A percentile compares a stretch with the other conserved stretches of the same genome.
Conservation (phyloP, 169 alveolate species). For the Cryptosporidium ubiquitum region DNA sequence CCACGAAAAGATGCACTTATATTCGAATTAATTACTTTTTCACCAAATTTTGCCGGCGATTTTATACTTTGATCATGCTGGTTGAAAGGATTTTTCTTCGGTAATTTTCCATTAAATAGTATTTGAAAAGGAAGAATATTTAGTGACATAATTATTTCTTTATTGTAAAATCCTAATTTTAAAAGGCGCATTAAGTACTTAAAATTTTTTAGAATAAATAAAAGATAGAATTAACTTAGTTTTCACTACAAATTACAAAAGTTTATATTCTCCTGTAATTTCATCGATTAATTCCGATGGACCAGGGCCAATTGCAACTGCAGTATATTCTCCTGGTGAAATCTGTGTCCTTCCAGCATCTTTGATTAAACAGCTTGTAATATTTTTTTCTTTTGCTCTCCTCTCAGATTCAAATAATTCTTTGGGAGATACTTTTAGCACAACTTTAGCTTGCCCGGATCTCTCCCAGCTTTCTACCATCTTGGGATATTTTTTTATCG, state of each 20-base stretch:
- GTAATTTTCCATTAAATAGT: constrained; percentile 17
- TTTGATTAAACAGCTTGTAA: constrained; percentile 82
- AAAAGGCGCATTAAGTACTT: not conserved
- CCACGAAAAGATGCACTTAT: constrained; percentile 37
- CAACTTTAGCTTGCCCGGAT: constrained; percentile 84
- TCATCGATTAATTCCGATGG: constrained; percentile 80
- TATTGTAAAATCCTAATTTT: too few species aligned
- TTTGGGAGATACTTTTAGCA: constrained; percentile 79
- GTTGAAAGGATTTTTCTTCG: not conserved
- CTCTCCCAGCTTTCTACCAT: constrained; percentile 76
- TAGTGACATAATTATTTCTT: not conserved
- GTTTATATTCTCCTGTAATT: constrained; percentile 84
- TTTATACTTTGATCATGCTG: not conserved
- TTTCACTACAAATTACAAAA: constrained; percentile 71
- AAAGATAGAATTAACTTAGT: not conserved
- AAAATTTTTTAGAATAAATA: not conserved
- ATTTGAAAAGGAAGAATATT: constrained; percentile 55
- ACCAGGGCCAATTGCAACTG: constrained; percentile 88
- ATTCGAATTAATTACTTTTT: not conserved
- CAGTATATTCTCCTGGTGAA: constrained; percentile 85
- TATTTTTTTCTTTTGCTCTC: constrained; percentile 78
- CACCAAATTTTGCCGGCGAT: not conserved
- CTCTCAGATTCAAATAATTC: constrained; percentile 80
- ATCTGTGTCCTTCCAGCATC: constrained; percentile 91
- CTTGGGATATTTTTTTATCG: constrained; percentile 54